Conservation (phyloP, 1,139 yeast genomes). For the Ogataea hybrid region DNA sequence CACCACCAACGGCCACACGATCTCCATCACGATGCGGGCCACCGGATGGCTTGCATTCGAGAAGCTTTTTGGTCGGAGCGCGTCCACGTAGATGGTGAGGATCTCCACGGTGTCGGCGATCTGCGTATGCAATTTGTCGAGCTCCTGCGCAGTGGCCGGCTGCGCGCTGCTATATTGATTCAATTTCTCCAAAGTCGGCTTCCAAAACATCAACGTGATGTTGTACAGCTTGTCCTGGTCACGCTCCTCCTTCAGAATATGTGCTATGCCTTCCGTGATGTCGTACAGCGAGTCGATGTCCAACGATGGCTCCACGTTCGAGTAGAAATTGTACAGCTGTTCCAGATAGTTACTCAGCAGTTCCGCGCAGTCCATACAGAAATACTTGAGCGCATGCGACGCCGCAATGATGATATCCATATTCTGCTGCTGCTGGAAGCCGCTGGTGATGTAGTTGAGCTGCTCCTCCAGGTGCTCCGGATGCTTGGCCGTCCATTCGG, state of each 20-base stretch:
- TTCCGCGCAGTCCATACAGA: constrained; percentile 86
- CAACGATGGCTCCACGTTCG: constrained; percentile 52
- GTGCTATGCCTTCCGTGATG: constrained; percentile 87
- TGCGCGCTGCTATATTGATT: constrained; percentile 25
- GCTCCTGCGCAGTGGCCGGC: constrained; percentile 20
- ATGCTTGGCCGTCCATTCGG: constrained; percentile 91
- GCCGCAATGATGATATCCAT: constrained; percentile 76
- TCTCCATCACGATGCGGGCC: constrained; percentile 53
- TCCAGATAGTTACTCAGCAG: constrained; percentile 68
- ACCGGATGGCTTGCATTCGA: constrained; percentile 45
- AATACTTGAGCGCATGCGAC: constrained; percentile 90
- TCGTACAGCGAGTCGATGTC: constrained; percentile 75
- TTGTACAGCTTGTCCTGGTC: constrained; percentile 39
- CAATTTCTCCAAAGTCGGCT: constrained; percentile 60
- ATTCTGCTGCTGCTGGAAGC: constrained; percentile 48
- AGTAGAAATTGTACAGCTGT: constrained; percentile 74
- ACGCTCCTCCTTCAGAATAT: constrained; percentile 65
- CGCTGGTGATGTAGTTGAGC: constrained; percentile 77
- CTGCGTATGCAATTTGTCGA: constrained; percentile 39
- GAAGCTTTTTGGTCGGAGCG: constrained; percentile 45
- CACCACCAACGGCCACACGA: constrained; percentile 56
- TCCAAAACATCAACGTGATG: constrained; percentile 58
- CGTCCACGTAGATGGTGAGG: constrained; percentile 65
- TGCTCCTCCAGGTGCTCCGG: constrained; percentile 81
- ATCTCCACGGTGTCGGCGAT: constrained; percentile 80